These are phyloP conservation scores for Trametes coccinea DNA, from an alignment of 768 basidiomycete genomes.

Conservation along the genomic window DNA sequence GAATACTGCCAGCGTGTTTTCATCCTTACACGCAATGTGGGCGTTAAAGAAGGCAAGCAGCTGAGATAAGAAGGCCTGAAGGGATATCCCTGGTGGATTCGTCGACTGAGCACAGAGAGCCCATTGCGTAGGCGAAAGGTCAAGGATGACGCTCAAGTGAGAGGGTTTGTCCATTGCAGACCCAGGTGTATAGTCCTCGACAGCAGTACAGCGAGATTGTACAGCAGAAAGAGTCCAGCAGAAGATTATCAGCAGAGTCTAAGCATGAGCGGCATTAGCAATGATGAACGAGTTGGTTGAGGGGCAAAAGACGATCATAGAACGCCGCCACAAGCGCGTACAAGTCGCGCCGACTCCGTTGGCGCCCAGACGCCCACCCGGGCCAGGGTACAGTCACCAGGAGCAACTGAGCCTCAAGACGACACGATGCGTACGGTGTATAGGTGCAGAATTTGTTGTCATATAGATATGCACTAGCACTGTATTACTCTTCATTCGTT, in stretches of 20 bases:
- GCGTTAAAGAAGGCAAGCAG: conserved; percentile 90
- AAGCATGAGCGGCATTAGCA: not conserved
- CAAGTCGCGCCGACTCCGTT: not conserved
- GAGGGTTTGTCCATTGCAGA: conserved; percentile 48
- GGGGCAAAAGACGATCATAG: not conserved
- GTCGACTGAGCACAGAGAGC: conserved; percentile 53
- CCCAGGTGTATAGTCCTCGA: not conserved
- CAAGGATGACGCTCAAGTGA: conserved; percentile 82
- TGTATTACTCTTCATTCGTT: not conserved
- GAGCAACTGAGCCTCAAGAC: too few relatives aligned
- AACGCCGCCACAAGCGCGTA: conserved; percentile 11
- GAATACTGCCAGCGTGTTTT: conserved; percentile 91
- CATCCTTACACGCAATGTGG: conserved; percentile 87
- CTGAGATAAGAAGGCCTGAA: conserved; percentile 78
- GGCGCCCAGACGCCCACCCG: not conserved
- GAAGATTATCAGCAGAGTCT: not conserved
- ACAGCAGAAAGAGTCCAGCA: too few relatives aligned
- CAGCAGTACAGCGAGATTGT: too few relatives aligned
- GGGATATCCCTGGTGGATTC: conserved; percentile 50
- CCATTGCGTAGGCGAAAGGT: conserved; percentile 88
- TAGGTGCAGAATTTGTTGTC: not conserved
- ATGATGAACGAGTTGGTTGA: not conserved
- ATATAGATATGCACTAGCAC: not conserved
- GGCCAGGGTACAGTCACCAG: too few relatives aligned
- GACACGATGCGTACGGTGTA: too few relatives aligned